Evolutionary conservation across 305 asterid genomes (phyloP), one percentile per base, ranked within the genome.

Genomic region (Caryopteris hybrid): DNA sequence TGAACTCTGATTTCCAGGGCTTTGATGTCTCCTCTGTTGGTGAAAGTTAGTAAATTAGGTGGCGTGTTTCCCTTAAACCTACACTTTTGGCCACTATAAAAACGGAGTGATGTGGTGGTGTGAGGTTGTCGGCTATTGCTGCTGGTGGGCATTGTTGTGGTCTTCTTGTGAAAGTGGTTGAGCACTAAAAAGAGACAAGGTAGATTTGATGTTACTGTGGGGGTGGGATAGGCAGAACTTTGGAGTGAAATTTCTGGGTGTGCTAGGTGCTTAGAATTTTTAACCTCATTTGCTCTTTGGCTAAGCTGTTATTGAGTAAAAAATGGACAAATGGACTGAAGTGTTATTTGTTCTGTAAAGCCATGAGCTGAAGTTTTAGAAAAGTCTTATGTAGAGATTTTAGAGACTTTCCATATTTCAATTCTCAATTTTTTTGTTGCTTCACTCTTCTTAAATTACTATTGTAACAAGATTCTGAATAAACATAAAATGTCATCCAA

Each of bases 81-180:
- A 22, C 21, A 20, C 21, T 23, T 61, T 55, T 34, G 25, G 39
- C 47, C 27, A 33, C 45, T 12, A 2, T 13, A 16, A 14, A 12
- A 33, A 69, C 42, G 52, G 62, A 10, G 61, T 23, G 54, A 5
- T 23, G 48, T 61, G 55, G 17, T 25, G 10, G 34, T 60, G 20
- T 43, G 20, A 36, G 70, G 61, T 34, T n/a, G 58, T 34, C 3
- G 42, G 13, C 21, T 20, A n/a, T 14, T 54, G 39, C 41, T 52
- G 29, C 27, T 9, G 18, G 55, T 64, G 51, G 66, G 73, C 52
- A 33, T 25, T 48, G 34, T 54, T 58, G 21, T 69, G 50, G 61
- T 50, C 61, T 34, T 50, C 50, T 64, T 21, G 23, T 64, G 47
- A 5, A 41, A 46, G 22, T 29, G n/a, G 11, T 59, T 11, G 64